Base-by-base conservation (phyloP, 2,329 filamentous ascomycete species). In the Xylaria sp. region DNA sequence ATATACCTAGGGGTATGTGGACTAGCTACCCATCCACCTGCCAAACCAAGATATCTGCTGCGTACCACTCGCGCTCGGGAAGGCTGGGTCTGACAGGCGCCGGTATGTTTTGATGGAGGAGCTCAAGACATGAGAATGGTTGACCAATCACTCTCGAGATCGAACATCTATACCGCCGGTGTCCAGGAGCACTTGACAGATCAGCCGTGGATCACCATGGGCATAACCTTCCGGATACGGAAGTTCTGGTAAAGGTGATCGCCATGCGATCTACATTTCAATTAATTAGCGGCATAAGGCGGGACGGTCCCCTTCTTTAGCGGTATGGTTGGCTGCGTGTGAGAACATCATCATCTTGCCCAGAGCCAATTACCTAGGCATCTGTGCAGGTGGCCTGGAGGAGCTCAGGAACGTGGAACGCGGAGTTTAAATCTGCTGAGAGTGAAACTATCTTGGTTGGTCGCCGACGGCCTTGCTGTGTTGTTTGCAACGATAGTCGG, bases 171-270 rank as follows among this genome's bases (percentile, higher is more conserved):
- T 60, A 57, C 30, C 43, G 34, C 48, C n/a, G 18, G 39, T 34
- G 41, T 61, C 41, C 41, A 45, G n/a, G 20, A 45, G 28, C 56
- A 52, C 46, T 50, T 30, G 28, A 20, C 56, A 20, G 57, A 56
- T 28, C 23, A n/a, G 20, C 20, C 46, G 48, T 57, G 41, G 63
- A 65, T 65, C 63, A 9, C 18, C 20, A 20, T 23, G 30, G 30
- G 39, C 7, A 46, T 45, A 59, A 63, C 60, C 65, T 67, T 67
- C 65, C 65, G 9, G 36, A 67, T 56, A n/a, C 13, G 60, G 65
- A 56, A 67, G 65, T 41, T 57, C 45, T 56, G 48, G 30, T 15
- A 52, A n/a, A 4, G 34, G 23, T 25, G 61, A 65, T 68, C 61
- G 65, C 48, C 57, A 56, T 48, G 61, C 23, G 66, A 68, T 65